phyloP scores from a whole-genome alignment of 352 stramenopile genomes.

The Globisporangium mamillatum region DNA sequence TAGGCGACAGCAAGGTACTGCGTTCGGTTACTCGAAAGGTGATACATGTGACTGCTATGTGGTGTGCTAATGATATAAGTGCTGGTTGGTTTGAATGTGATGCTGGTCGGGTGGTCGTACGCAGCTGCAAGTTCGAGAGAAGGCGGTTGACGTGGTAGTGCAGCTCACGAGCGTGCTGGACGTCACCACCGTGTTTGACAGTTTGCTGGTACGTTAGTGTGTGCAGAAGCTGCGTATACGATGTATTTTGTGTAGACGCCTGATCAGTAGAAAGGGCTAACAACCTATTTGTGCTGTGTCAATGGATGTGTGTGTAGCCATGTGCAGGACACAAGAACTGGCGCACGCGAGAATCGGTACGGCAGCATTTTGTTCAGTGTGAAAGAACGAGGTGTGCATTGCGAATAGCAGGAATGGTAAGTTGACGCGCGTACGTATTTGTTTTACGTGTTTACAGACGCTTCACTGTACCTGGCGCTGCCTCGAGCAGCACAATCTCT shows the following conservation, averaged over 20 bases:
- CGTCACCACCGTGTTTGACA: conserved; percentile 56
- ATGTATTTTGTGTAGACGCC: background rate
- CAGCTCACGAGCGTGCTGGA: conserved; percentile 62
- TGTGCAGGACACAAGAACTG: conserved; percentile 80
- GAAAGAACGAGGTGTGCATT: background rate
- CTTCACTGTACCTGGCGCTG: conserved; percentile 65
- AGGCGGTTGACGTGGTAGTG: conserved; percentile 72
- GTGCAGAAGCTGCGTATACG: conserved; percentile 11
- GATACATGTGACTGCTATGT: background rate
- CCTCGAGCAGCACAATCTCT: conserved; percentile 49
- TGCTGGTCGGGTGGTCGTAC: background rate
- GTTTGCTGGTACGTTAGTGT: conserved; percentile 29
- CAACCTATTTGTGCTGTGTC: background rate
- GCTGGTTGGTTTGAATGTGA: background rate
- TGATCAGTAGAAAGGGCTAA: background rate
- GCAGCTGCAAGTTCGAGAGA: conserved; percentile 54
- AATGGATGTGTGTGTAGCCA: conserved; percentile 18
- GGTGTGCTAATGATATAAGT: conserved; percentile 6
- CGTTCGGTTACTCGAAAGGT: background rate
- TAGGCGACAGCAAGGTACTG: conserved; percentile 73
- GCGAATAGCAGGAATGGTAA: background rate
- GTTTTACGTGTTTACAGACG: conserved; percentile 25
- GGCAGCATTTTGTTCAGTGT: background rate
- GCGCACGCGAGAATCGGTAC: conserved; percentile 76
- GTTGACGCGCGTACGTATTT: background rate